These are phyloP conservation scores for Chamaecrista fasciculata DNA, from an alignment of 306 rosid species.

Conservation along the genomic window DNA sequence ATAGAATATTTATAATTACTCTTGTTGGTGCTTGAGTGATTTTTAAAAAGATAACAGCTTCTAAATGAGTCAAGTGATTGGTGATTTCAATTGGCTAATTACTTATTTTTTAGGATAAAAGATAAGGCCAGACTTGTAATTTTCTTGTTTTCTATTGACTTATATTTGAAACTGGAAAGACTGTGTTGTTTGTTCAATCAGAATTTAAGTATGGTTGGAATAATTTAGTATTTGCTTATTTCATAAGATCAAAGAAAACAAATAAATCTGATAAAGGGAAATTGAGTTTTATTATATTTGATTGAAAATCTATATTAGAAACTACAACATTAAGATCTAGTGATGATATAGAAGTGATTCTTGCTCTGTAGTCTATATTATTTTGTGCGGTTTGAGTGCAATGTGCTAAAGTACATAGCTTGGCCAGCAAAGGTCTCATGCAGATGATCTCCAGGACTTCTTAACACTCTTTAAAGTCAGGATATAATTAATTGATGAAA, in stretches of 20 bases:
- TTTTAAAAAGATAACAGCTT: no score
- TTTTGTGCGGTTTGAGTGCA: no score
- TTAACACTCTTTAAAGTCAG: no score
- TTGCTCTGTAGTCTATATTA: background rate
- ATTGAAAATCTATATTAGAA: background rate
- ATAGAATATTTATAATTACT: no score
- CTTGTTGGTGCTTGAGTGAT: no score
- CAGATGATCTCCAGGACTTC: no score
- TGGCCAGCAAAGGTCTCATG: background rate
- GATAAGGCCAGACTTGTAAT: background rate
- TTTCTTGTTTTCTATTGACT: background rate
- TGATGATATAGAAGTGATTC: background rate
- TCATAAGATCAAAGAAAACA: slow-evolving; percentile 9
- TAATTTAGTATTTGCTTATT: slow-evolving; percentile 11
- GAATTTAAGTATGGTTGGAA: background rate
- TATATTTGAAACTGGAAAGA: background rate
- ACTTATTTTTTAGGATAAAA: background rate
- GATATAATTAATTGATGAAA: no score
- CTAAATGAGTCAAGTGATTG: background rate
- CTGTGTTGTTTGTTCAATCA: background rate
- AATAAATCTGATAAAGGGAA: background rate
- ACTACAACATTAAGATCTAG: background rate
- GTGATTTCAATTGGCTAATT: background rate
- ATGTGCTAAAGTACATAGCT: background rate
- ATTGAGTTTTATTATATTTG: background rate